Conservation (phyloP, 2,329 filamentous ascomycete genomes). For the Iodosphaeria phyllophila region DNA sequence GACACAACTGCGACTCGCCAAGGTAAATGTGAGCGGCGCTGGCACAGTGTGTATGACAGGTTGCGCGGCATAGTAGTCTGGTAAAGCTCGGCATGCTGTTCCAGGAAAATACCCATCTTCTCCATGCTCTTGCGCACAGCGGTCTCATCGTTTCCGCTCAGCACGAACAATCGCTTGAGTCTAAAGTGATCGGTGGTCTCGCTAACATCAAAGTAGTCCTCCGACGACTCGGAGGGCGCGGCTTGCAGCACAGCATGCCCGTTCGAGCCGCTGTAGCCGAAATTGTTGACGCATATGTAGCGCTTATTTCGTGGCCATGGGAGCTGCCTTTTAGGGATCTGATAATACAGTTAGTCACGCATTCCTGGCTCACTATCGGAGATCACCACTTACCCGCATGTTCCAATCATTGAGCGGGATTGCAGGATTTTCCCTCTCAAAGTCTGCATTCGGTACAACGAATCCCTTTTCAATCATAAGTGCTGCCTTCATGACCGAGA, state of each 20-base stretch:
- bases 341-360: conserved; percentile 1
- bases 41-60: conserved; percentile 12
- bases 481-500: conserved; percentile 14
- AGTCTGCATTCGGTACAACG: conserved; percentile 22
- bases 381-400: conserved; percentile 5
- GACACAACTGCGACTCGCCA: conserved; percentile 7
- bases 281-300: conserved; percentile 14
- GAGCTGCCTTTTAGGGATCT: conserved; percentile 7
- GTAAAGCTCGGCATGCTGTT: conserved; percentile 7
- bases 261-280: conserved; percentile 17
- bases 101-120: conserved; percentile 9
- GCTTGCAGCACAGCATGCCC: conserved; percentile 7
- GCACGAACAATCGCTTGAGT: conserved; percentile 5
- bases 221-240: background rate
- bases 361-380: background rate
- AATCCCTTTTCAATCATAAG: conserved; percentile 21
- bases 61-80: conserved; percentile 11
- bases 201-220: conserved; percentile 2
- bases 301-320: conserved; percentile 7
- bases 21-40: conserved; percentile 11
- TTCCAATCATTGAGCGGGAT: conserved; percentile 9
- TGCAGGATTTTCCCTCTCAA: conserved; percentile 16
- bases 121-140: conserved; percentile 7
- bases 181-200: background rate
- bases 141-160: conserved; percentile 7